phyloP scores from a whole-genome alignment of 192 early-diverging fungal species.

The Coemansia aciculifera region DNA sequence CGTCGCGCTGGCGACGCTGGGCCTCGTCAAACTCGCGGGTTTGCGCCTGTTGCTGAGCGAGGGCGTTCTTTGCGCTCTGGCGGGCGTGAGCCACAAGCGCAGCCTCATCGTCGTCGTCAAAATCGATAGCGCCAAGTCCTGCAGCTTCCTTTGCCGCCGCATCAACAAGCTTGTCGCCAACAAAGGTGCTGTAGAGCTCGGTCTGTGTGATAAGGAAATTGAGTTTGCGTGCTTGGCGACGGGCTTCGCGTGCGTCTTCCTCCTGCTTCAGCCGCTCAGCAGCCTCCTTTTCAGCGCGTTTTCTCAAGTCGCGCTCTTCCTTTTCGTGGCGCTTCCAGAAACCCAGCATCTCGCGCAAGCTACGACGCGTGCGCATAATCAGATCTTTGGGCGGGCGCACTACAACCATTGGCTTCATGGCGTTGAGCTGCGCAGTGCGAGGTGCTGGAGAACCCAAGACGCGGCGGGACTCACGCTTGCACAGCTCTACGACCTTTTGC shows the following conservation, averaged over 20 bases:
- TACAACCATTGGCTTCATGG: conserved; percentile 28
- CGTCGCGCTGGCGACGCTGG: conserved; percentile 38
- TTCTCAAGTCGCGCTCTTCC: conserved; percentile 85
- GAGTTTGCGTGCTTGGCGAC: conserved; percentile 83
- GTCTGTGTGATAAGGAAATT: conserved; percentile 93
- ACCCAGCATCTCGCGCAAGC: conserved; percentile 76
- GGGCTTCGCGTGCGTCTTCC: conserved; percentile 79
- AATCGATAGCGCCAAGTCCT: conserved; percentile 66
- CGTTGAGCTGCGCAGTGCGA: conserved; percentile 36
- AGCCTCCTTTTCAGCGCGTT: conserved; percentile 85
- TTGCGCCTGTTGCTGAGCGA: conserved; percentile 66
- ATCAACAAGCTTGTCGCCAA: conserved; percentile 73
- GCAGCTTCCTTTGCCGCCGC: conserved; percentile 12
- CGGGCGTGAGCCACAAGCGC: conserved; percentile 68
- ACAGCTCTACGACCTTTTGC: conserved; percentile 69
- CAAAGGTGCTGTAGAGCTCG: conserved; percentile 90
- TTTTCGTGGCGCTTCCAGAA: conserved; percentile 92
- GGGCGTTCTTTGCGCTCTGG: conserved; percentile 72
- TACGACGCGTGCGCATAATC: conserved; percentile 62
- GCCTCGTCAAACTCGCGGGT: conserved; percentile 72
- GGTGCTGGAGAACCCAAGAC: conserved; percentile 54
- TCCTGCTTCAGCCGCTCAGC: conserved; percentile 73
- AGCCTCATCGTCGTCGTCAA: conserved; percentile 78
- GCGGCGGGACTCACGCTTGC: conserved; percentile 72
- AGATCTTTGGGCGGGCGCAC: conserved; percentile 61